phyloP scores from a whole-genome alignment of 371 early-diverging fungal genomes.

The Syncephalastrum racemosum region DNA sequence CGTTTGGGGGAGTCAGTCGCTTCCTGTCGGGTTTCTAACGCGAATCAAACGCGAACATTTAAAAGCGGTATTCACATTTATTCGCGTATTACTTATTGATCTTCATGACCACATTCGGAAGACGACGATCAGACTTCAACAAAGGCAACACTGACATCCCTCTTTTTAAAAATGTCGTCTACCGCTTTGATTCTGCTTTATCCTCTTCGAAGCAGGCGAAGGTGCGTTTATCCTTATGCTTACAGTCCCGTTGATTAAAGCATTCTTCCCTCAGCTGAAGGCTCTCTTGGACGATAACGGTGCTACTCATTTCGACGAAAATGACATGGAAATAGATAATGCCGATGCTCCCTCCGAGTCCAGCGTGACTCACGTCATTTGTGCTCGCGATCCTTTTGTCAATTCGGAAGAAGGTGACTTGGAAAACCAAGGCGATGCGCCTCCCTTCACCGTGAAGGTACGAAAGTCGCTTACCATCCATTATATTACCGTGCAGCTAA shows the following conservation, averaged over 20 bases:
- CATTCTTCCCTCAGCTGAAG: background rate
- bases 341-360: too few species aligned
- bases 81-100: too few species aligned
- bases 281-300: constrained; percentile 2
- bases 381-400: background rate
- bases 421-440: background rate
- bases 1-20: too few species aligned
- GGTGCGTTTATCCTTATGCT: background rate
- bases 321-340: background rate
- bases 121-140: too few species aligned
- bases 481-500: background rate
- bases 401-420: background rate
- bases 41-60: background rate
- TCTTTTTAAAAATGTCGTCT: constrained; percentile 10
- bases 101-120: too few species aligned
- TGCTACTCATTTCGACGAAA: background rate
- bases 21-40: background rate
- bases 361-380: constrained; percentile 5
- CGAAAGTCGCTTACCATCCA: background rate
- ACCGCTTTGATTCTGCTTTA: background rate
- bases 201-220: background rate
- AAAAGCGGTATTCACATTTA: background rate
- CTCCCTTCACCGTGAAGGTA: constrained; percentile 3
- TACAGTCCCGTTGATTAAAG: background rate
- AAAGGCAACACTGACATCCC: background rate